Percentiles rank a stretch among this genome's conserved stretches.
phyloP scores from a whole-genome alignment of 352 stramenopile species.

The Globisporangium rhizosaccharum region DNA sequence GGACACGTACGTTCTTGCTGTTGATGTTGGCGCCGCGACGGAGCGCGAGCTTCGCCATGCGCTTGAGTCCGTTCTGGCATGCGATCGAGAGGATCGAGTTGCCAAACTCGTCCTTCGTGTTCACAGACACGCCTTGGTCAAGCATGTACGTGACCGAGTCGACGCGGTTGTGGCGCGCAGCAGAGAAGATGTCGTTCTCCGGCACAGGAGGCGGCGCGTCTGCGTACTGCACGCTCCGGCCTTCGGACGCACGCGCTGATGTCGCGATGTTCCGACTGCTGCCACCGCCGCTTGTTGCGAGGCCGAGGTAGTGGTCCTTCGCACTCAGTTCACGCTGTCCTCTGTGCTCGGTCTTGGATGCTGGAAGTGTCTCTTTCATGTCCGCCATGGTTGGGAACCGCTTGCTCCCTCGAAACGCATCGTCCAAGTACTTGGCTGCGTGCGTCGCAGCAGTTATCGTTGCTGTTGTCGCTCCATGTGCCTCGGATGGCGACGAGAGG shows the following conservation, averaged over 20 bases:
- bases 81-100: constrained; percentile 87
- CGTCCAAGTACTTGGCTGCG: constrained; percentile 9
- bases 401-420: constrained; percentile 12
- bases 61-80: constrained; percentile 90
- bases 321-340: not conserved
- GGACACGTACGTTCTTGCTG: constrained; percentile 56
- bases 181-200: constrained; percentile 85
- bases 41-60: constrained; percentile 82
- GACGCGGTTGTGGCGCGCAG: constrained; percentile 75
- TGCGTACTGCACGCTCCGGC: constrained; percentile 7
- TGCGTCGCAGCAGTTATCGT: not conserved
- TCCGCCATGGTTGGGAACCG: constrained; percentile 8
- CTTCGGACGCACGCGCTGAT: not conserved
- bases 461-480: not conserved
- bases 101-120: constrained; percentile 67
- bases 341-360: constrained; percentile 9
- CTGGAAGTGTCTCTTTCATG: constrained; percentile 16
- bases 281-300: constrained; percentile 2
- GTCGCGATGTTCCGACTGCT: not conserved
- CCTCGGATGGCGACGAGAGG: constrained; percentile 6
- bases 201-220: constrained; percentile 17
- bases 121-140: constrained; percentile 75
- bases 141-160: constrained; percentile 84
- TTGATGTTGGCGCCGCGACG: constrained; percentile 86
- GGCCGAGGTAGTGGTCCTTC: constrained; percentile 29